phyloP scores from a whole-genome alignment of 129 eudicot species.

The Kitagawia praeruptora region DNA sequence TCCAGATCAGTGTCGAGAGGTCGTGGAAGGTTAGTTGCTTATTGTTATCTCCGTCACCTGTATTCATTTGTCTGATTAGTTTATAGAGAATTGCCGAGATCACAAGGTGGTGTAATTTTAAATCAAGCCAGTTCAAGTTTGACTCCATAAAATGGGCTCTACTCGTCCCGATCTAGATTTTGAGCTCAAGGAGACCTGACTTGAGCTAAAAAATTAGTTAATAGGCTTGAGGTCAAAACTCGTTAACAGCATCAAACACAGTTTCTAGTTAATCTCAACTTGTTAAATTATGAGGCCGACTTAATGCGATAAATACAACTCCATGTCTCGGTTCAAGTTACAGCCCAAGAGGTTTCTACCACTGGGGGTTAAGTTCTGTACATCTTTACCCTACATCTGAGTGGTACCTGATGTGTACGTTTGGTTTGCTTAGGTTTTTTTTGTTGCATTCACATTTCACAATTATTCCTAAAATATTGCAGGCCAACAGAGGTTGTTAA shows the following conservation, averaged over 20 bases:
- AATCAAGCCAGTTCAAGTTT: neutral
- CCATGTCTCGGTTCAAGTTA: neutral
- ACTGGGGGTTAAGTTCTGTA: too few relatives aligned
- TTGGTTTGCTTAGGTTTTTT: neutral
- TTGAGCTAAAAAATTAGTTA: too few relatives aligned
- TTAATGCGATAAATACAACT: too few relatives aligned
- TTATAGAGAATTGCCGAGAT: neutral
- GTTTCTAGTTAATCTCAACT: too few relatives aligned
- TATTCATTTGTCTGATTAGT: neutral
- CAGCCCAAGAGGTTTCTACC: neutral
- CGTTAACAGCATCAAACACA: too few relatives aligned
- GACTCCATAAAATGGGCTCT: neutral
- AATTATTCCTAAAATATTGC: constrained; percentile 1
- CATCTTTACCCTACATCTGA: neutral
- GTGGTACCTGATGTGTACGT: neutral
- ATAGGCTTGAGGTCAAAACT: too few relatives aligned
- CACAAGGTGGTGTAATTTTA: neutral
- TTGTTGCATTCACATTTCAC: neutral
- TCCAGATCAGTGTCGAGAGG: constrained; percentile 68
- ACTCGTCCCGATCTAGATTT: neutral
- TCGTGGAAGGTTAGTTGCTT: constrained; percentile 62
- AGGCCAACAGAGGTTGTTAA: constrained; percentile 50
- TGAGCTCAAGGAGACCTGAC: neutral
- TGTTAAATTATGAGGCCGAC: too few relatives aligned
- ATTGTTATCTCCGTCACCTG: neutral